phyloP scores from a whole-genome alignment of 228 moss, liverwort and hornwort genomes.

The Sphagnum magellanicum region DNA sequence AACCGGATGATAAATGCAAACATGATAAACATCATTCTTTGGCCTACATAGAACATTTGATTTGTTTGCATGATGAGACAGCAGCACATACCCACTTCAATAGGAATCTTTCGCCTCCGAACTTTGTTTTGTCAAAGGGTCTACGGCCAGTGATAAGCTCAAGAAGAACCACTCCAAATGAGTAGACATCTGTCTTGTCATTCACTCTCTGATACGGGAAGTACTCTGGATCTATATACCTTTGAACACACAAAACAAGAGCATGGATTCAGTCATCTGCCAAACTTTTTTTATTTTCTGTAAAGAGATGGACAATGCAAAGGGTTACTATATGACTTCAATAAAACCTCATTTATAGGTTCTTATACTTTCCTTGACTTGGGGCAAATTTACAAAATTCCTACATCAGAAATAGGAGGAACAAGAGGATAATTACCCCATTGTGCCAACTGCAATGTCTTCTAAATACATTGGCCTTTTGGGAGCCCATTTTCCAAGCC shows the following conservation, averaged over 20 bases:
- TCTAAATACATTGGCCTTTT: constrained; percentile 53
- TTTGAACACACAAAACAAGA: constrained; percentile 13
- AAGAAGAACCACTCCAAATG: constrained; percentile 84
- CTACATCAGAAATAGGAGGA: too few relatives aligned
- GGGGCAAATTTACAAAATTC: too few relatives aligned
- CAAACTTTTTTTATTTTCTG: too few relatives aligned
- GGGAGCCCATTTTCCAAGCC: constrained; percentile 92
- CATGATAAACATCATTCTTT: too few relatives aligned
- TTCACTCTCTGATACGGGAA: constrained; percentile 96
- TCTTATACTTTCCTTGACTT: too few relatives aligned
- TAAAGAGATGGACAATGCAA: too few relatives aligned
- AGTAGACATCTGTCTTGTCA: constrained; percentile 91
- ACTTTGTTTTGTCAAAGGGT: constrained; percentile 74
- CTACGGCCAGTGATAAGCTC: constrained; percentile 91
- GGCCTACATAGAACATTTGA: too few relatives aligned
- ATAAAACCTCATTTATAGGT: too few relatives aligned
- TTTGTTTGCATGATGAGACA: too few relatives aligned
- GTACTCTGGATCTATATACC: constrained; percentile 97
- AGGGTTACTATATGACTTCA: too few relatives aligned
- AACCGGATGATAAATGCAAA: too few relatives aligned
- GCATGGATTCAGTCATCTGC: too few relatives aligned
- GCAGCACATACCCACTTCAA: constrained; percentile 72
- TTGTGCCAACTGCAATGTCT: constrained; percentile 63
- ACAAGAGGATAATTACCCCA: constrained; percentile 42
- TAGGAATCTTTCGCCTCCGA: constrained; percentile 69